Conservation (phyloP, 2,329 filamentous ascomycete species). For the Penicillium sp. region DNA sequence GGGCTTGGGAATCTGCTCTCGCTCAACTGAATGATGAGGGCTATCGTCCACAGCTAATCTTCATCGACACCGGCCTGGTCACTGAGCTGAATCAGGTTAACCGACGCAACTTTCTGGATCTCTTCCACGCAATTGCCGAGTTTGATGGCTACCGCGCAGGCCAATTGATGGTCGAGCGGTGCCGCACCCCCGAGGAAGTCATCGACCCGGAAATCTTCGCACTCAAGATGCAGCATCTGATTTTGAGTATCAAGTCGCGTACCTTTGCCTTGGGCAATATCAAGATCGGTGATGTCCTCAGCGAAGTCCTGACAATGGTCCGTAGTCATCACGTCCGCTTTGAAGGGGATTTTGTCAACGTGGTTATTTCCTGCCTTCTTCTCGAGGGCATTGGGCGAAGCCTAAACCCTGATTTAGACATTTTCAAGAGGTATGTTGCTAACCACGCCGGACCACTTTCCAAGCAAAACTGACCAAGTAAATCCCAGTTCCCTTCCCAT, state of each 20-base stretch:
- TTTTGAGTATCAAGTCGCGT: constrained; percentile 80
- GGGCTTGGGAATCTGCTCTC: constrained; percentile 70
- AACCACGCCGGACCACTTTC: background rate
- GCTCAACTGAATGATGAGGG: constrained; percentile 75
- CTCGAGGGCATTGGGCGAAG: constrained; percentile 89
- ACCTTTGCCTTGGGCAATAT: constrained; percentile 91
- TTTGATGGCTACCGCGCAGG: constrained; percentile 96
- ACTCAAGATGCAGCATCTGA: constrained; percentile 92
- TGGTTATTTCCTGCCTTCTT: constrained; percentile 88
- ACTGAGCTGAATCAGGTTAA: constrained; percentile 87
- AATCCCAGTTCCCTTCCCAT: constrained; percentile 73
- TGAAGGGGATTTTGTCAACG: constrained; percentile 97
- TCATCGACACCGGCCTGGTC: constrained; percentile 93
- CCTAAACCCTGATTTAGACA: constrained; percentile 78
- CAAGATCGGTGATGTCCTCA: constrained; percentile 91
- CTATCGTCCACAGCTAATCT: constrained; percentile 88
- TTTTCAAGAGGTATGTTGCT: constrained; percentile 61
- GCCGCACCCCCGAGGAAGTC: constrained; percentile 84
- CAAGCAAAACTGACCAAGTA: constrained; percentile 6
- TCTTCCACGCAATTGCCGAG: constrained; percentile 92
- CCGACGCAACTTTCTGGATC: constrained; percentile 82
- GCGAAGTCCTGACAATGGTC: constrained; percentile 87
- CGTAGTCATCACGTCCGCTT: constrained; percentile 85
- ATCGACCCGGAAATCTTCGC: constrained; percentile 87
- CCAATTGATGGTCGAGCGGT: constrained; percentile 91